phyloP scores from a whole-genome alignment of 179 eudicot species.

The Beta macrorhiza region DNA sequence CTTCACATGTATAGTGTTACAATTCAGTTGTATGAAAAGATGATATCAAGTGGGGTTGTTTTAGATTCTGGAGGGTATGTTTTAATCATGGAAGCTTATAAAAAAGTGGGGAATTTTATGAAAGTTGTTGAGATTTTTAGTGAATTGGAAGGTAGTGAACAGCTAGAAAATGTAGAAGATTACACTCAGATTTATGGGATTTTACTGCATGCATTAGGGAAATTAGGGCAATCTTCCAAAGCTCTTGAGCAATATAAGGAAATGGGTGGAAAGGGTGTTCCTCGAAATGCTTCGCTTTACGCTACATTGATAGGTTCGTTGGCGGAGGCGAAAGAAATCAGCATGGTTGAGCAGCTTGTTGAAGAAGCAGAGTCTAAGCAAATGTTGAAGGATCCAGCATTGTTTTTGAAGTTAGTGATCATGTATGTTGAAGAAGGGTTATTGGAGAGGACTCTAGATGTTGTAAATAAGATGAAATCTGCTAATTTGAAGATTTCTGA shows the following conservation, averaged over 20 bases:
- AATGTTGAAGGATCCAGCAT: slow-evolving; percentile 76
- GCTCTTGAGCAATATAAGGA: slow-evolving; percentile 64
- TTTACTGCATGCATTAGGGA: slow-evolving; percentile 63
- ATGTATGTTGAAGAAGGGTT: slow-evolving; percentile 64
- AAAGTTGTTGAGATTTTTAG: slow-evolving; percentile 54
- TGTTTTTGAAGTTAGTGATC: slow-evolving; percentile 64
- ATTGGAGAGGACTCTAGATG: slow-evolving; percentile 60
- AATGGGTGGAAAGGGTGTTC: slow-evolving; percentile 54
- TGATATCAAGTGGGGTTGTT: slow-evolving; percentile 40
- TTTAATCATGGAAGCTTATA: slow-evolving; percentile 65
- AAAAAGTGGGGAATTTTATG: slow-evolving; percentile 42
- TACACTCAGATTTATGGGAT: slow-evolving; percentile 43
- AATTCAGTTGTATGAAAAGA: slow-evolving; percentile 35
- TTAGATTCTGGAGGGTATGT: slow-evolving; percentile 52
- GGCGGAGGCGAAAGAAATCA: slow-evolving; percentile 41
- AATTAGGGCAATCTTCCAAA: slow-evolving; percentile 42
- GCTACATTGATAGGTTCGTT: slow-evolving; percentile 64
- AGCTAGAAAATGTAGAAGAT: slow-evolving; percentile 26
- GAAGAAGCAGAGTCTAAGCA: slow-evolving; percentile 57
- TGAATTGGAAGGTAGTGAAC: slow-evolving; percentile 39
- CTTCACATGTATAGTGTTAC: slow-evolving; percentile 84
- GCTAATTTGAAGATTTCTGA: slow-evolving; percentile 65
- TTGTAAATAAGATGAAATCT: slow-evolving; percentile 53
- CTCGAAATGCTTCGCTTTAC: slow-evolving; percentile 44
- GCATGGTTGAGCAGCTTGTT: slow-evolving; percentile 52